phyloP scores from a whole-genome alignment of 148 eudicot genomes.

The Camellia granthamiana region DNA sequence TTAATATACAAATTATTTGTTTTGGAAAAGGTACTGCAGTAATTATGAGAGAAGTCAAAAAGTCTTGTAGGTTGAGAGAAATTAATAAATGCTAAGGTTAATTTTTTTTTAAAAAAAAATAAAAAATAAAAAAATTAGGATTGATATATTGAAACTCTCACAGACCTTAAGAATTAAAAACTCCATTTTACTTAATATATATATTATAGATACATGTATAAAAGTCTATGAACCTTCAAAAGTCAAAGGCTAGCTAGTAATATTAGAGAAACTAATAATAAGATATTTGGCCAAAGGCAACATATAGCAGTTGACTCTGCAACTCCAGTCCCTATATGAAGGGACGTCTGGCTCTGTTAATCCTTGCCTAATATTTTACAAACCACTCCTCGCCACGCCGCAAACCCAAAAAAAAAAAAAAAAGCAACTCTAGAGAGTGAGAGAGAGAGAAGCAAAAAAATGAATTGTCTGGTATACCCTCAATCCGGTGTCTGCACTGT shows the following conservation, averaged over 20 bases:
- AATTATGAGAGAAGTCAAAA: too few relatives aligned
- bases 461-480: constrained; percentile 34
- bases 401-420: neutral
- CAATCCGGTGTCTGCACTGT: constrained; percentile 37
- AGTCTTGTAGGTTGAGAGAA: too few relatives aligned
- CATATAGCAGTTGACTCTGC: constrained; percentile 3
- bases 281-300: neutral
- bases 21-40: too few relatives aligned
- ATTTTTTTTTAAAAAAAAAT: too few relatives aligned
- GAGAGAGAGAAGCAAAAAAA: neutral
- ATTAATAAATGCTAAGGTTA: too few relatives aligned
- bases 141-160: too few relatives aligned
- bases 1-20: too few relatives aligned
- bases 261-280: neutral
- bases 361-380: neutral
- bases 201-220: too few relatives aligned
- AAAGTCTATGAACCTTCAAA: neutral
- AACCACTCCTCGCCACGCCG: neutral
- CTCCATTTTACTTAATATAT: too few relatives aligned
- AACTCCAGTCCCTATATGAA: constrained; percentile 23
- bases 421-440: neutral
- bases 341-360: neutral
- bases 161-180: too few relatives aligned
- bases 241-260: constrained; percentile 17
- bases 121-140: too few relatives aligned